Percentiles rank a stretch among this genome's conserved stretches.
phyloP scores from a whole-genome alignment of 805 yeast genomes.

The Saccharomyces mikatae region DNA sequence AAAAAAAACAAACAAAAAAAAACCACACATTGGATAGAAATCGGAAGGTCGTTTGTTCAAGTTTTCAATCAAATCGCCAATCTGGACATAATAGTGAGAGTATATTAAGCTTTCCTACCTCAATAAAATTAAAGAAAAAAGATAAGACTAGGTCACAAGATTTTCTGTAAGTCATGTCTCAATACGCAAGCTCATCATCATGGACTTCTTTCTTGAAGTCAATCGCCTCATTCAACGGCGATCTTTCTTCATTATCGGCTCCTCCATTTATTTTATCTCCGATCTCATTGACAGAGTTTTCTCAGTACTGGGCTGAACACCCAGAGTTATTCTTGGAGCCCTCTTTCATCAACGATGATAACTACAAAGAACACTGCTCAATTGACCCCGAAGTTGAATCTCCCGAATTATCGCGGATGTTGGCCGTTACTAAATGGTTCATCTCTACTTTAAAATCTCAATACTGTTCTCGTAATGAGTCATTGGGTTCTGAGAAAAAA shows the following conservation, averaged over 20 bases:
- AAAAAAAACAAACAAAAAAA: neutral
- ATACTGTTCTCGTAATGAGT: constrained; percentile 84
- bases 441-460: constrained; percentile 85
- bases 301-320: constrained; percentile 94
- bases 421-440: constrained; percentile 84
- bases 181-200: constrained; percentile 40
- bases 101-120: neutral
- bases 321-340: constrained; percentile 79
- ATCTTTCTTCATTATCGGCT: constrained; percentile 87
- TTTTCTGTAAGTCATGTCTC: constrained; percentile 20
- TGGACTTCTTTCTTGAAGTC: constrained; percentile 93
- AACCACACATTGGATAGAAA: neutral
- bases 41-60: neutral
- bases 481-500: constrained; percentile 87
- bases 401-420: constrained; percentile 41
- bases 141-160: neutral
- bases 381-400: constrained; percentile 33
- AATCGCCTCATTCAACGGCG: constrained; percentile 89
- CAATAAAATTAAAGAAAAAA: neutral
- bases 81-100: neutral
- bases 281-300: constrained; percentile 80
- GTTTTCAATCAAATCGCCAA: neutral
- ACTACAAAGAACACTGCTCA: constrained; percentile 12
- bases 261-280: constrained; percentile 96
- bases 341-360: constrained; percentile 31